These are phyloP conservation scores for Chalciporus chontae DNA, from an alignment of 768 basidiomycete genomes.

Conservation along the genomic window DNA sequence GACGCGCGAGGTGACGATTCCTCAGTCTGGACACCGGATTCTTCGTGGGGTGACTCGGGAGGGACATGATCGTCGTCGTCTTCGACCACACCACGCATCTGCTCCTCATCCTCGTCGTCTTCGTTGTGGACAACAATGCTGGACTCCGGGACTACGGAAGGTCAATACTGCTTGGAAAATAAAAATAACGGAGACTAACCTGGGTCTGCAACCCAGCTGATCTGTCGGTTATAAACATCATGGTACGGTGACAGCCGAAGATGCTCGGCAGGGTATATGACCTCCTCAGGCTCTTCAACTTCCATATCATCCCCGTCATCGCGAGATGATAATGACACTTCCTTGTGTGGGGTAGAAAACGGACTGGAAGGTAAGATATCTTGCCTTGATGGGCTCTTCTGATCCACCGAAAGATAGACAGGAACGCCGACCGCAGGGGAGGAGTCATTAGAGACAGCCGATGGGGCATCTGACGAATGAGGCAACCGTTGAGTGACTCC, in stretches of 20 bases:
- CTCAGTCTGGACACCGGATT: constrained; percentile 44
- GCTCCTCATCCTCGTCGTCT: constrained; percentile 43
- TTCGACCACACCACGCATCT: constrained; percentile 32
- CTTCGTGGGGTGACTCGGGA: constrained; percentile 46
- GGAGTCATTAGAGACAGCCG: constrained; percentile 43
- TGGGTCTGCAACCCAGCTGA: constrained; percentile 76
- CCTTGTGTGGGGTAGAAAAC: constrained; percentile 68
- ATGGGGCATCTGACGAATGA: constrained; percentile 53
- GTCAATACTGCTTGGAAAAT: constrained; percentile 10
- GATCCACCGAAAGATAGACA: constrained; percentile 40
- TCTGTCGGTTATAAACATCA: constrained; percentile 49
- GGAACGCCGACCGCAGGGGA: constrained; percentile 45
- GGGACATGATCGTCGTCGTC: constrained; percentile 52
- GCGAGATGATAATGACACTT: constrained; percentile 44
- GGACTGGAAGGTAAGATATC: constrained; percentile 68
- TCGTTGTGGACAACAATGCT: constrained; percentile 61
- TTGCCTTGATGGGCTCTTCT: constrained; percentile 48
- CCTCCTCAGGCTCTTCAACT: constrained; percentile 48
- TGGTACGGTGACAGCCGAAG: constrained; percentile 50
- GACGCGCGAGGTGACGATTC: constrained; percentile 56
- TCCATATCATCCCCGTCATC: constrained; percentile 52
- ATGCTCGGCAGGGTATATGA: constrained; percentile 59
- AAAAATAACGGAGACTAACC: constrained; percentile 41
- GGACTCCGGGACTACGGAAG: constrained; percentile 49
- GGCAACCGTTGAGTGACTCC: constrained; percentile 35